Conservation (phyloP, 768 basidiomycete genomes). For the Galerina marginata region DNA sequence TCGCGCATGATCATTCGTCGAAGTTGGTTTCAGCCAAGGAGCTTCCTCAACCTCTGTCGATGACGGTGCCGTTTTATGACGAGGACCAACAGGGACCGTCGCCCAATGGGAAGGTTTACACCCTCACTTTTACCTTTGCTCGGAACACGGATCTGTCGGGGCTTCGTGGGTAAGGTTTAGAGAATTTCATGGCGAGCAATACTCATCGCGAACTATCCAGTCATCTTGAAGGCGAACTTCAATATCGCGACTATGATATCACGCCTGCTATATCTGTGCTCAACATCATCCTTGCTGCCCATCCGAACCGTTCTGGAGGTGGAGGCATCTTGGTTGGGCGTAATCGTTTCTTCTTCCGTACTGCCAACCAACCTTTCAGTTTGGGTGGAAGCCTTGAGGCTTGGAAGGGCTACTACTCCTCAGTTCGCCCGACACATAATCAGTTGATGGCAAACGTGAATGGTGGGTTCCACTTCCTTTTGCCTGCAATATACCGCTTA, state of each 20-base stretch:
- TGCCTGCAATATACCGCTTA: background rate
- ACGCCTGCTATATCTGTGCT: constrained; percentile 64
- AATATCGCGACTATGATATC: constrained; percentile 61
- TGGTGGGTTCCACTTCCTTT: constrained; percentile 46
- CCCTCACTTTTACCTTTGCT: constrained; percentile 45
- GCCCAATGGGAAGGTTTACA: constrained; percentile 52
- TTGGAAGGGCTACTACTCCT: constrained; percentile 63
- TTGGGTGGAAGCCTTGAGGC: constrained; percentile 61
- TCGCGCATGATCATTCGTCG: constrained; percentile 61
- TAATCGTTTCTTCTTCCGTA: constrained; percentile 70
- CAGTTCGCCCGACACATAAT: constrained; percentile 59
- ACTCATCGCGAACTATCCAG: constrained; percentile 35
- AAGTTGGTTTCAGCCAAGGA: constrained; percentile 54
- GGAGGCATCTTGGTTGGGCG: constrained; percentile 70
- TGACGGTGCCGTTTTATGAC: constrained; percentile 52
- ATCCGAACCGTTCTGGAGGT: constrained; percentile 56
- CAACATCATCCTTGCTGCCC: constrained; percentile 66
- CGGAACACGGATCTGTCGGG: constrained; percentile 59
- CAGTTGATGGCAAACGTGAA: constrained; percentile 71
- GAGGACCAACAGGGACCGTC: constrained; percentile 55
- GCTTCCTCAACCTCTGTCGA: constrained; percentile 50
- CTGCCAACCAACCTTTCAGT: constrained; percentile 53
- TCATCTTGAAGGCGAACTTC: constrained; percentile 58
- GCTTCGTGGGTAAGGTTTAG: constrained; percentile 41
- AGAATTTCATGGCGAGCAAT: constrained; percentile 35